Evolutionary conservation across 352 stramenopile species (phyloP).

Genomic region (Peronospora belbahrii): DNA sequence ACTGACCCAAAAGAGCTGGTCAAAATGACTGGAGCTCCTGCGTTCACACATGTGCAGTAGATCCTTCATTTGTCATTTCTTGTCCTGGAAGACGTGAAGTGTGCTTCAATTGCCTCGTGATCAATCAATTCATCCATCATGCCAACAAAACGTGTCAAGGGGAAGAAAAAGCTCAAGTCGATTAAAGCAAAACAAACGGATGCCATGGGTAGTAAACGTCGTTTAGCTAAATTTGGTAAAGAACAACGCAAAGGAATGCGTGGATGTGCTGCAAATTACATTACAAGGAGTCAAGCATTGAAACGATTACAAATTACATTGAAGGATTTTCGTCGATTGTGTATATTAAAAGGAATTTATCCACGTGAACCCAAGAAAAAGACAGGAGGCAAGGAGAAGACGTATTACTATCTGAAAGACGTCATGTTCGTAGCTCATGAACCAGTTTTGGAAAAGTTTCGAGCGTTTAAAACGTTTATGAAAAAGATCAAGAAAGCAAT

Average conservation of each 20-base stretch:
- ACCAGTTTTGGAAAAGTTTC: constrained; percentile 97
- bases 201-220: constrained; percentile 75
- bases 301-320: constrained; percentile 94
- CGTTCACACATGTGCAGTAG: too few relatives aligned
- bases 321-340: constrained; percentile 98
- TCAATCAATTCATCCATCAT: constrained; percentile 34
- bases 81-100: too few relatives aligned
- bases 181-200: constrained; percentile 86
- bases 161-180: constrained; percentile 88
- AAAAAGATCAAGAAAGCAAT: constrained; percentile 92
- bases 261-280: constrained; percentile 90
- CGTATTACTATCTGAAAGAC: constrained; percentile 99
- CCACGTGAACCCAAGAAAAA: constrained; percentile 95
- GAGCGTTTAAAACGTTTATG: constrained; percentile 97
- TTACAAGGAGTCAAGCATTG: constrained; percentile 91
- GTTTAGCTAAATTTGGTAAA: constrained; percentile 76
- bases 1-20: too few relatives aligned
- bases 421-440: constrained; percentile 96
- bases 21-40: not conserved
- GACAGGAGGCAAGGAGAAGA: constrained; percentile 92
- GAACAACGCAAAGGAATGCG: constrained; percentile 80
- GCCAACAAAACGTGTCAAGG: constrained; percentile 83
- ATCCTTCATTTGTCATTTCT: too few relatives aligned
- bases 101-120: too few relatives aligned
- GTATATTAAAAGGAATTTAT: constrained; percentile 99